phyloP scores from a whole-genome alignment of 23 red algal genomes.

The Gracilaria caudata region DNA sequence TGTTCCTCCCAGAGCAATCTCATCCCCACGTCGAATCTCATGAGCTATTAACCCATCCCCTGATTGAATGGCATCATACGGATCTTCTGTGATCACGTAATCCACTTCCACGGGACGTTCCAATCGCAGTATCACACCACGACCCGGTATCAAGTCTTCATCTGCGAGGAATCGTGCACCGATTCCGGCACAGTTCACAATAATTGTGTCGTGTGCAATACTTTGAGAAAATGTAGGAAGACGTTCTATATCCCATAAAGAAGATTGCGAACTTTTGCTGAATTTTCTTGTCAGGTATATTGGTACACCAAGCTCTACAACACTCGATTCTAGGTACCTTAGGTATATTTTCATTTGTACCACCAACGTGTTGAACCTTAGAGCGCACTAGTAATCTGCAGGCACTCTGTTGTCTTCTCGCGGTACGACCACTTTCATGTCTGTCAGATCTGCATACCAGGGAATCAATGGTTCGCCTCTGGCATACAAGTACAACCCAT shows the following conservation, averaged over 20 bases:
- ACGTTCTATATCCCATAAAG: slow-evolving; percentile 26
- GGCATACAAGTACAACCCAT: slow-evolving; percentile 27
- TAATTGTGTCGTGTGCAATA: slow-evolving; percentile 23
- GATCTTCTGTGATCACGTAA: slow-evolving; percentile 39
- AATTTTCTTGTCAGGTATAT: slow-evolving; percentile 28
- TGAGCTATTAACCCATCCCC: slow-evolving; percentile 50
- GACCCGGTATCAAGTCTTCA: slow-evolving; percentile 63
- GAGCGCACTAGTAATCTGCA: slow-evolving; percentile 26
- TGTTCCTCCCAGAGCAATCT: slow-evolving; percentile 69
- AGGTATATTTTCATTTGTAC: slow-evolving; percentile 68
- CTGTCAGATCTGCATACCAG: slow-evolving; percentile 53
- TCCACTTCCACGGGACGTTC: slow-evolving; percentile 22
- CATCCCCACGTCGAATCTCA: slow-evolving; percentile 54
- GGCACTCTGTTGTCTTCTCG: slow-evolving; percentile 42
- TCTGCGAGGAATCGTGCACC: slow-evolving; percentile 65
- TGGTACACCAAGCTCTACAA: slow-evolving; percentile 20
- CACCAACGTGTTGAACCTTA: slow-evolving; percentile 35
- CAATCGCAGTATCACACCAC: slow-evolving; percentile 62
- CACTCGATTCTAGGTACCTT: slow-evolving; percentile 17
- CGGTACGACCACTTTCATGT: slow-evolving; percentile 26
- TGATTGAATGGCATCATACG: slow-evolving; percentile 17
- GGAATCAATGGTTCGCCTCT: slow-evolving; percentile 35
- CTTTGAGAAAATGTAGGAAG: slow-evolving; percentile 23
- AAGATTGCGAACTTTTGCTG: not conserved
- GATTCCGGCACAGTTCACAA: slow-evolving; percentile 79